These are phyloP conservation scores for Komagataella kurtzmanii DNA, from an alignment of 805 yeast genomes.

Conservation along the genomic window DNA sequence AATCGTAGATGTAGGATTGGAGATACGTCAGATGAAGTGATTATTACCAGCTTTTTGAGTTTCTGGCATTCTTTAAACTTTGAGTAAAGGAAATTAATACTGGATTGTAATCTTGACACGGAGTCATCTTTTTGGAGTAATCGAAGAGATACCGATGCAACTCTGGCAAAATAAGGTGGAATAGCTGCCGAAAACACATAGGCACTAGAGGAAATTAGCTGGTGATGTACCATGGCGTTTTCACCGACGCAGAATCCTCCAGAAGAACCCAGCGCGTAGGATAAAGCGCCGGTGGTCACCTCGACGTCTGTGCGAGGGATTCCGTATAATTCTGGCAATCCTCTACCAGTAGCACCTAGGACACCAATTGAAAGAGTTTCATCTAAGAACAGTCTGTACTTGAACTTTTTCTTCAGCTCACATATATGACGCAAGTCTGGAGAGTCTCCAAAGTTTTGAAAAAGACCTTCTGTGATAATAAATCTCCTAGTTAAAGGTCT, in stretches of 20 bases:
- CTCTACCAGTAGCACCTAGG: constrained; percentile 76
- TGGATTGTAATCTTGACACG: constrained; percentile 21
- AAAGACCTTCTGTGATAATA: constrained; percentile 84
- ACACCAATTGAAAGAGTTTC: constrained; percentile 83
- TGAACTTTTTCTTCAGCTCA: constrained; percentile 66
- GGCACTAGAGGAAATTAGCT: constrained; percentile 79
- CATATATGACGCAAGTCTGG: constrained; percentile 57
- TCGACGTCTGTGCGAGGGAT: constrained; percentile 65
- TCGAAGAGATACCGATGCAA: constrained; percentile 28
- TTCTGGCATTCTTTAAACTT: constrained; percentile 24
- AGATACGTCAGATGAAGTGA: constrained; percentile 45
- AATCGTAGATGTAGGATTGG: constrained; percentile 62
- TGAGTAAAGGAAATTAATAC: constrained; percentile 24
- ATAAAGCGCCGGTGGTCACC: constrained; percentile 79
- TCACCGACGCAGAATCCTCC: constrained; percentile 94
- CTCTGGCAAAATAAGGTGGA: constrained; percentile 80
- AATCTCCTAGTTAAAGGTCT: constrained; percentile 84
- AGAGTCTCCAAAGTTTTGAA: constrained; percentile 69
- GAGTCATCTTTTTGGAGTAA: constrained; percentile 16
- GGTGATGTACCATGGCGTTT: constrained; percentile 75
- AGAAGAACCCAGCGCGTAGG: constrained; percentile 66
- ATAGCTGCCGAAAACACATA: constrained; percentile 90
- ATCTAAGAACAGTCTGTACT: constrained; percentile 78
- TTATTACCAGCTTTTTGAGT: constrained; percentile 24
- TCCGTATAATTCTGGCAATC: constrained; percentile 61